Percentiles rank a stretch among this genome's conserved stretches.
phyloP scores from a whole-genome alignment of 331 rosid species.

The Rhamnella rubrinervis region DNA sequence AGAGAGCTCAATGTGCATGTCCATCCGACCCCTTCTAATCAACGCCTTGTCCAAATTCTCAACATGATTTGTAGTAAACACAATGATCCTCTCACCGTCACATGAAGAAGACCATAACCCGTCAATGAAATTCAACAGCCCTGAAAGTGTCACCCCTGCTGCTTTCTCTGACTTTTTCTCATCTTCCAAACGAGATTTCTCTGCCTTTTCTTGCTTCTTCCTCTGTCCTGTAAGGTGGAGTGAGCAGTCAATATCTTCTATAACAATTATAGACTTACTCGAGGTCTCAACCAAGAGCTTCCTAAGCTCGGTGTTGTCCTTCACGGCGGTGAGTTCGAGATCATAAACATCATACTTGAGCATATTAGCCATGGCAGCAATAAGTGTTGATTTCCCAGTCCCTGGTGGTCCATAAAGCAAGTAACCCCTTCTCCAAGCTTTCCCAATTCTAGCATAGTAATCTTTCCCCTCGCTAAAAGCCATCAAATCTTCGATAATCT shows the following conservation, averaged over 20 bases:
- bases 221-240: conserved; percentile 78
- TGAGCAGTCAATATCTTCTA: conserved; percentile 81
- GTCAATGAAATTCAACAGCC: conserved; percentile 75
- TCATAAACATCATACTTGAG: conserved; percentile 73
- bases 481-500: conserved; percentile 69
- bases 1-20: conserved; percentile 64
- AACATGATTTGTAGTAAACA: conserved; percentile 66
- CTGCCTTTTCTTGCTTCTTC: conserved; percentile 39
- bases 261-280: conserved; percentile 72
- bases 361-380: conserved; percentile 81
- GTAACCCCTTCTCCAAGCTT: conserved; percentile 87
- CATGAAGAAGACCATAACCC: conserved; percentile 68
- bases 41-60: conserved; percentile 74
- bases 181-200: conserved; percentile 31
- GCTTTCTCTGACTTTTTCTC: conserved; percentile 42
- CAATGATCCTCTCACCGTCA: conserved; percentile 71
- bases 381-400: conserved; percentile 82
- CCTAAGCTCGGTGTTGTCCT: conserved; percentile 82
- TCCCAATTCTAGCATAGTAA: conserved; percentile 70
- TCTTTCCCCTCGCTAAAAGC: conserved; percentile 68
- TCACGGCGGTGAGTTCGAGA: conserved; percentile 80
- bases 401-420: conserved; percentile 77
- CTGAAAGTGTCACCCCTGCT: conserved; percentile 62
- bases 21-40: conserved; percentile 77
- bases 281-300: conserved; percentile 82